A percentile compares a stretch with the other conserved stretches of the same genome.
Evolutionary conservation across 78 protist species (phyloP).

Genomic region (Mastigamoeba balamuthi): DNA sequence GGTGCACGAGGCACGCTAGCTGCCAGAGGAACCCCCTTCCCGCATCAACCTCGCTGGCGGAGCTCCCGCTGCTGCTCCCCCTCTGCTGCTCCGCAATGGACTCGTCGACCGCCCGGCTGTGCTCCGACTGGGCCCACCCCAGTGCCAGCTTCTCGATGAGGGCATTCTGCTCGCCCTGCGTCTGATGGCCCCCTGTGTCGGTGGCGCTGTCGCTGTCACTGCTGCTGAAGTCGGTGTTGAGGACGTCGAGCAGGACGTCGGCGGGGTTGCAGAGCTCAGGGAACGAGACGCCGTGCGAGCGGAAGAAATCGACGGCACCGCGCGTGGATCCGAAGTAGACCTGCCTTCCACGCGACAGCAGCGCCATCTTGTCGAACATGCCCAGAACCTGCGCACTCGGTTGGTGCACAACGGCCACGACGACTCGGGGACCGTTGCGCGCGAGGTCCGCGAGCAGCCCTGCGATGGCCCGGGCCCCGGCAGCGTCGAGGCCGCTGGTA

Average conservation of each 20-base stretch:
- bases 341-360: conserved; percentile 47
- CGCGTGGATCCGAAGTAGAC: conserved; percentile 44
- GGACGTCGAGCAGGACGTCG: conserved; percentile 44
- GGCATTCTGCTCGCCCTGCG: background rate
- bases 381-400: conserved; percentile 53
- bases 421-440: too few relatives aligned
- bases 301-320: conserved; percentile 8
- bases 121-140: background rate
- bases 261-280: conserved; percentile 47
- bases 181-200: background rate
- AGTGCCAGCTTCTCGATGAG: background rate
- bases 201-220: too few relatives aligned
- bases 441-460: too few relatives aligned
- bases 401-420: conserved; percentile 74
- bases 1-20: too few relatives aligned
- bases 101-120: background rate
- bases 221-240: background rate
- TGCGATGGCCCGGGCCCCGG: too few relatives aligned
- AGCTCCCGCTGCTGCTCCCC: too few relatives aligned
- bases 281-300: conserved; percentile 4
- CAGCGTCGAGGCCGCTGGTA: conserved; percentile 56
- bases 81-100: background rate
- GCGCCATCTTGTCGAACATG: conserved; percentile 45
- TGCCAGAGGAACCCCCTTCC: too few relatives aligned
- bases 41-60: too few relatives aligned